Evolutionary conservation across 2,329 filamentous ascomycete species (phyloP).

Genomic region (Blastomyces emzantsi): DNA sequence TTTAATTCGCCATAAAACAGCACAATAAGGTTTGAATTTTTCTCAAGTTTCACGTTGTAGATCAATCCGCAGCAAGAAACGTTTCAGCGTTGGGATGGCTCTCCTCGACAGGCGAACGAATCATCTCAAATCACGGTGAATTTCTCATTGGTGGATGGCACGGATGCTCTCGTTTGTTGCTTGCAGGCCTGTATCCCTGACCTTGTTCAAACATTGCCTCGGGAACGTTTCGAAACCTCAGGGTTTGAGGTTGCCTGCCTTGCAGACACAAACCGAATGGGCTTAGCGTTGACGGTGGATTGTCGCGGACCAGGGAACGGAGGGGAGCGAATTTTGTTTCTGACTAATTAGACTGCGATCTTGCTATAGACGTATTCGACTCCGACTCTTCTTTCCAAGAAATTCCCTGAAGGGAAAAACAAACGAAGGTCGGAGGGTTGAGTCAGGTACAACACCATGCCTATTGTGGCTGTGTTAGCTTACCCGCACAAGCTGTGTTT

Average conservation of each 20-base stretch:
- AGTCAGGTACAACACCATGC: neutral
- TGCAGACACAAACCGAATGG: neutral
- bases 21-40: neutral
- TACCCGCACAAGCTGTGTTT: neutral
- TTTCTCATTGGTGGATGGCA: neutral
- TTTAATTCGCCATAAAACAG: neutral
- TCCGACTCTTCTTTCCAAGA: neutral
- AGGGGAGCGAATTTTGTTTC: neutral
- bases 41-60: conserved; percentile 4
- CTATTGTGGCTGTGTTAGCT: conserved; percentile 1
- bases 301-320: neutral
- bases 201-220: neutral
- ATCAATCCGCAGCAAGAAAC: neutral
- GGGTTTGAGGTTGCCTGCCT: too few species aligned
- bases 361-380: neutral
- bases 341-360: neutral
- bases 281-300: neutral
- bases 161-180: neutral
- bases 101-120: neutral
- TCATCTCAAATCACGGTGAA: neutral
- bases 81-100: neutral
- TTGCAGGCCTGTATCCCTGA: neutral
- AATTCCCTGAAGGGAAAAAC: neutral
- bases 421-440: neutral
- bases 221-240: neutral